Evolutionary conservation across 2,329 filamentous ascomycete genomes (phyloP).

Genomic region (Stachybotrys elegans): DNA sequence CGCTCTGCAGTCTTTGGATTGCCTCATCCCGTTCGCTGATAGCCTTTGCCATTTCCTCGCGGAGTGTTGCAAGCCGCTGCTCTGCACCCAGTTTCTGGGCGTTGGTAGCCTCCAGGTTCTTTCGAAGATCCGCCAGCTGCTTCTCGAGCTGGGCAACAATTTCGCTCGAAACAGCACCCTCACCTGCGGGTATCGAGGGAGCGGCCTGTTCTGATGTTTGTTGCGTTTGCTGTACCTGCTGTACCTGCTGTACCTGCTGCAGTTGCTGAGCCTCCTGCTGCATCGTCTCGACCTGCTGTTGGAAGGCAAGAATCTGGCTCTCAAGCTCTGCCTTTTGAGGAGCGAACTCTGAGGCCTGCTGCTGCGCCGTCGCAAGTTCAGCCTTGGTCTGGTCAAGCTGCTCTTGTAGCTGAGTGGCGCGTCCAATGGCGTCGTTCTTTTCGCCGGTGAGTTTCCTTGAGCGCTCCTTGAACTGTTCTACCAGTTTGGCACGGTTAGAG

Average conservation of each 20-base stretch:
- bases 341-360: slow-evolving; percentile 24
- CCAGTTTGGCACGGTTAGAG: slow-evolving; percentile 45
- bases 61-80: slow-evolving; percentile 51
- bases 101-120: slow-evolving; percentile 61
- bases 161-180: slow-evolving; percentile 38
- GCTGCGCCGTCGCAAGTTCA: slow-evolving; percentile 50
- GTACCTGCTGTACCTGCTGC: slow-evolving; percentile 23
- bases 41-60: slow-evolving; percentile 54
- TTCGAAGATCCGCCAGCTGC: slow-evolving; percentile 42
- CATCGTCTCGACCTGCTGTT: slow-evolving; percentile 33
- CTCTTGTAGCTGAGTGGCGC: slow-evolving; percentile 47
- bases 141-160: slow-evolving; percentile 42
- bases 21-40: slow-evolving; percentile 62
- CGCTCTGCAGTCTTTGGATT: slow-evolving; percentile 31
- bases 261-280: slow-evolving; percentile 26
- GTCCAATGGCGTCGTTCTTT: slow-evolving; percentile 45
- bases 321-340: slow-evolving; percentile 31
- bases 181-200: slow-evolving; percentile 17
- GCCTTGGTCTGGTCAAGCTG: slow-evolving; percentile 41
- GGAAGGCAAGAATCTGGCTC: slow-evolving; percentile 38
- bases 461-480: slow-evolving; percentile 60
- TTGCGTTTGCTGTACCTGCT: slow-evolving; percentile 32
- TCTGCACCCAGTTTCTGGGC: slow-evolving; percentile 67
- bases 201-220: slow-evolving; percentile 30
- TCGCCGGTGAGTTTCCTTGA: slow-evolving; percentile 50